Base-by-base conservation (phyloP, 2,329 filamentous ascomycete genomes). In the Aspergillus neoniger region DNA sequence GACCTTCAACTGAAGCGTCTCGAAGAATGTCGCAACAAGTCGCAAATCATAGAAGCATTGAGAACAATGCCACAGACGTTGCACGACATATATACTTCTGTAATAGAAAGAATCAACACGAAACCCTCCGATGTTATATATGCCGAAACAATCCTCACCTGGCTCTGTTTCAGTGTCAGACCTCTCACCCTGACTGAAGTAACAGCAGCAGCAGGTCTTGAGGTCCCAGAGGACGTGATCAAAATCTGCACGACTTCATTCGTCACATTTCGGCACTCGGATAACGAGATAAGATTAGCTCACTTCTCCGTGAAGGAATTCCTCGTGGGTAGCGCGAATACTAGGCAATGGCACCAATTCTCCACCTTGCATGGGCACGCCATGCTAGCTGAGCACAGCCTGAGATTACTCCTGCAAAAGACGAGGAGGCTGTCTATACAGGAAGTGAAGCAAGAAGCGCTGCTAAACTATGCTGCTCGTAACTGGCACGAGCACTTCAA, bases 1-100 rank as follows among this genome's bases (percentile, higher is more conserved):
- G 56, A 58, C 4, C 38, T 58, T 14, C 56, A 58, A 30, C 1
- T 58, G 3, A 52, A 38, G 5, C 32, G 23, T 7, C n/a, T 58
- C 1, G 47, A 58, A 23, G 25, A 38, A 23, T 58, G 56, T 14
- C 32, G 30, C 36, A 52, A n/a, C 4, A 12, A 38, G 2, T 9
- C 19, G 2, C 8, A 58, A 5, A 47, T 58, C 6, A 15, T 21
- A 2, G 36, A 41, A 21, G 25, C 47, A 5, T 36, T 58, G 6
- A 17, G 30, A 1, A 52, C 48, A 0, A 58, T 52, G 15, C 56
- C 56, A 19, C 14, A 41, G 12, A 47, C 47, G 15, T 36, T 51
- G 4, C 48, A 52, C 8, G 48, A 17, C 6, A 58, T 32, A 5
- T 58, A 58, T 15, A 14, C 6, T 12, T 10, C 8, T 5, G 28